These are phyloP conservation scores for Ophiocordyceps camponoti-leonardi DNA, from an alignment of 2,329 filamentous ascomycete genomes.

Conservation along the genomic window DNA sequence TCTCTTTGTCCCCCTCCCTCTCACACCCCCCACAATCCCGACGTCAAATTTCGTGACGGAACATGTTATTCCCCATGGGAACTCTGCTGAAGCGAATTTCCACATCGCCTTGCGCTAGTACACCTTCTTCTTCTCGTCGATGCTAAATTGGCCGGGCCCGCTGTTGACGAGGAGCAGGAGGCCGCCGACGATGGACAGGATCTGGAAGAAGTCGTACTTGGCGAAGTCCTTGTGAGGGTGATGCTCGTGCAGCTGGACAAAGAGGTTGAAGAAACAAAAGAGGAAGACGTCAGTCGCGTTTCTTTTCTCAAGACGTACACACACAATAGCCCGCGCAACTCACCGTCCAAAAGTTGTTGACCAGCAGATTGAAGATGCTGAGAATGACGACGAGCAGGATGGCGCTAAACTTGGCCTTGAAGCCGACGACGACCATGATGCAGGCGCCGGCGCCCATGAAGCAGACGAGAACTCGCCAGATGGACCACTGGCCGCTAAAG, in stretches of 20 bases:
- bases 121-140: constrained; percentile 99
- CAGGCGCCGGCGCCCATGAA: constrained; percentile 77
- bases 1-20: no score
- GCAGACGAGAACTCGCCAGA: constrained; percentile 76
- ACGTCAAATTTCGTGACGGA: no score
- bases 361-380: constrained; percentile 89
- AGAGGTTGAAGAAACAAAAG: background rate
- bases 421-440: constrained; percentile 96
- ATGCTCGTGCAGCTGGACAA: constrained; percentile 68
- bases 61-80: no score
- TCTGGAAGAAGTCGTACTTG: constrained; percentile 99
- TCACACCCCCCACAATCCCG: no score
- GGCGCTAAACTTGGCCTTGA: constrained; percentile 99
- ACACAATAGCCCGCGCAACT: no score
- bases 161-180: constrained; percentile 96
- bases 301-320: no score
- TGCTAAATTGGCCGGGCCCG: constrained; percentile 91
- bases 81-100: no score
- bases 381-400: constrained; percentile 88
- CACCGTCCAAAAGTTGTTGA: constrained; percentile 99
- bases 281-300: background rate
- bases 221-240: constrained; percentile 99
- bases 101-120: constrained; percentile 43
- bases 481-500: constrained; percentile 82
- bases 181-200: constrained; percentile 93